Conservation (phyloP, 2,329 filamentous ascomycete genomes). For the Penicillium sumatraense region DNA sequence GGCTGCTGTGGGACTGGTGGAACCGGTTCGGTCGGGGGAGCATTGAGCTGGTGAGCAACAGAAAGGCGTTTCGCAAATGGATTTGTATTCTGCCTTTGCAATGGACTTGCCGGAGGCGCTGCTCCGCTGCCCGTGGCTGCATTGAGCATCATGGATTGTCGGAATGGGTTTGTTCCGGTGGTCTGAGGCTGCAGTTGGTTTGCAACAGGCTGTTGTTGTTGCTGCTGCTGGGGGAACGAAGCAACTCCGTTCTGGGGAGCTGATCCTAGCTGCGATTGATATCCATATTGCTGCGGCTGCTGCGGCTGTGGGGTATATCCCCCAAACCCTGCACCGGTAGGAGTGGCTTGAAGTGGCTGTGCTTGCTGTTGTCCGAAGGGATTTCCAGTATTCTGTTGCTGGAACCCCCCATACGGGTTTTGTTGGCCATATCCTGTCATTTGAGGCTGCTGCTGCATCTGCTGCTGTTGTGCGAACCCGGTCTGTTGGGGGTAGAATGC, state of each 20-base stretch:
- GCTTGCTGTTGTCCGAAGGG: slow-evolving; percentile 38
- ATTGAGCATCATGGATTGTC: slow-evolving; percentile 76
- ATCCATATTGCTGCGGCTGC: slow-evolving; percentile 62
- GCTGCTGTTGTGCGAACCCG: slow-evolving; percentile 39
- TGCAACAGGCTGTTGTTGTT: slow-evolving; percentile 37
- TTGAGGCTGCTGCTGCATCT: slow-evolving; percentile 23
- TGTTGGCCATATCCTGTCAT: slow-evolving; percentile 44
- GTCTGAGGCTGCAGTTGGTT: slow-evolving; percentile 48
- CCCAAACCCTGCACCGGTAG: slow-evolving; percentile 80
- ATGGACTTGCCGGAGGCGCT: slow-evolving; percentile 46
- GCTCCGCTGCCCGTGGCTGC: slow-evolving; percentile 53
- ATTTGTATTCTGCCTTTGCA: slow-evolving; percentile 74
- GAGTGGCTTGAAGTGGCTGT: slow-evolving; percentile 60
- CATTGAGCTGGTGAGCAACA: slow-evolving; percentile 33
- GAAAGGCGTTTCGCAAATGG: slow-evolving; percentile 74
- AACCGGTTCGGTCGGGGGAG: slow-evolving; percentile 30
- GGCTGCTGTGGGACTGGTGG: slow-evolving; percentile 42
- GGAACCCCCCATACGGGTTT: slow-evolving; percentile 32
- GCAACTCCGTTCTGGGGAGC: slow-evolving; percentile 57
- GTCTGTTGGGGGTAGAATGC: slow-evolving; percentile 42
- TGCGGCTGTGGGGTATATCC: slow-evolving; percentile 76
- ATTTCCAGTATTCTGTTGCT: slow-evolving; percentile 35
- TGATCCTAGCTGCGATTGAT: slow-evolving; percentile 47
- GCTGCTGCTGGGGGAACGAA: slow-evolving; percentile 49
- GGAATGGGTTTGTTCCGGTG: slow-evolving; percentile 80